Base-by-base conservation (phyloP, 2,329 filamentous ascomycete genomes). In the Epichloe aotearoae region DNA sequence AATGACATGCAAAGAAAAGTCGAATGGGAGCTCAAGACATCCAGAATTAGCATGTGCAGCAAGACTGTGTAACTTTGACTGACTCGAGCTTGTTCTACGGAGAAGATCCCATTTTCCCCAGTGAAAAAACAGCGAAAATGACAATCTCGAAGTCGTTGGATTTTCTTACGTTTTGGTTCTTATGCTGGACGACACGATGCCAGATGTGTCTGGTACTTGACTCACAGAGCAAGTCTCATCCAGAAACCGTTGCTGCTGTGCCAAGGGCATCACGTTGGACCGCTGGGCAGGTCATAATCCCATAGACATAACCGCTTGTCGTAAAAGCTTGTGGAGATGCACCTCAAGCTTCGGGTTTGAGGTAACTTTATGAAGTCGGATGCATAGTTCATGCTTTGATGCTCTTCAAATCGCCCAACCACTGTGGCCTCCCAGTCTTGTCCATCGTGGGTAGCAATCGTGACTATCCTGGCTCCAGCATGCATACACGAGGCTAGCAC, bases 401-500 rank as follows among this genome's bases (percentile, higher is more conserved):
- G 89, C 62, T 91, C 86, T 58, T 88, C 84, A 61, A 95, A 95
- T 49, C 75, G 77, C 0, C 77, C 82, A 45, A 90, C 57, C 1
- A 91, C 72, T 42, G 76, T 70, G 52, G 93, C 82, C 1, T 60
- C 61, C 77, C 83, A 88, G 17, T 56, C 55, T n/a, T 51, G 68
- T 53, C 54, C 66, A 1, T 66, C 59, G 1, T 63, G 61, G 26
- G 68, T 62, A 10, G 57, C 53, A 17, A 80, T 59, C 39, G 73
- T 68, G 6, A 84, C 60, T n/a, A 97, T 68, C 50, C 83, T 78
- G 10, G 80, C 75, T 1, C 93, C 93, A 2, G 86, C 88, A 69
- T 96, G 86, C 91, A 97, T 97, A 62, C 93, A 96, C 44, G 88
- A 95, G 15, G 84, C 90, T 40, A 96, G 70, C n/a, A 94, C 68